phyloP scores from a whole-genome alignment of 345 rosid species.

The Cardamine chenopodiifolia region DNA sequence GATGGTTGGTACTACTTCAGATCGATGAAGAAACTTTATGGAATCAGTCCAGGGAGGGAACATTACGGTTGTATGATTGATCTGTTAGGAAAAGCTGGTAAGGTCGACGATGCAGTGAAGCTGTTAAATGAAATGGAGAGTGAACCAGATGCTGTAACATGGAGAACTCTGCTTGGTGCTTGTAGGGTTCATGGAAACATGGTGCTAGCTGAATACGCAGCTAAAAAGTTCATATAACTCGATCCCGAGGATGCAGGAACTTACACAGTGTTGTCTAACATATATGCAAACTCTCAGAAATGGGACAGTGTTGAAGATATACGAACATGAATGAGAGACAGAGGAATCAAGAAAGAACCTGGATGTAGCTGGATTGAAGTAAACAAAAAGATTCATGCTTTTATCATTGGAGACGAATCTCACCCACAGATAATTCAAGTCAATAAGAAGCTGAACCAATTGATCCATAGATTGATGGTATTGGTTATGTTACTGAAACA shows the following conservation, averaged over 20 bases:
- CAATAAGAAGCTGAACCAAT: slow-evolving; percentile 44
- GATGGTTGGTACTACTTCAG: slow-evolving; percentile 63
- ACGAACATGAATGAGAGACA: slow-evolving; percentile 53
- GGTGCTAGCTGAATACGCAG: slow-evolving; percentile 59
- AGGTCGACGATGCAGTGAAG: slow-evolving; percentile 58
- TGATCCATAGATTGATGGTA: slow-evolving; percentile 46
- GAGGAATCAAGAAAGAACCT: slow-evolving; percentile 62
- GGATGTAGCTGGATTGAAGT: slow-evolving; percentile 85
- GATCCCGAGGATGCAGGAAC: slow-evolving; percentile 71
- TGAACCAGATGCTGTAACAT: slow-evolving; percentile 68
- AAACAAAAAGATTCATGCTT: slow-evolving; percentile 62
- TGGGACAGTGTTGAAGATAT: slow-evolving; percentile 63
- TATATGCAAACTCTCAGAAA: slow-evolving; percentile 66
- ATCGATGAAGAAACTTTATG: slow-evolving; percentile 64
- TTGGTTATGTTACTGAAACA: slow-evolving; percentile 71
- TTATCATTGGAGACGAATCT: slow-evolving; percentile 62
- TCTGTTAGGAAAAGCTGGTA: slow-evolving; percentile 76
- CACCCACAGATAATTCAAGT: slow-evolving; percentile 59
- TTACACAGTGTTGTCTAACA: slow-evolving; percentile 65
- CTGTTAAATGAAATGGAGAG: slow-evolving; percentile 63
- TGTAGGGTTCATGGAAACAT: slow-evolving; percentile 63
- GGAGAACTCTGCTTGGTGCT: slow-evolving; percentile 69
- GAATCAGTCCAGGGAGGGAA: slow-evolving; percentile 65
- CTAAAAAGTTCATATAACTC: slow-evolving; percentile 56
- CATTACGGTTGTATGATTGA: slow-evolving; percentile 81